Evolutionary conservation across 345 rosid genomes (phyloP).

Genomic region (Citrus mangshanensis): DNA sequence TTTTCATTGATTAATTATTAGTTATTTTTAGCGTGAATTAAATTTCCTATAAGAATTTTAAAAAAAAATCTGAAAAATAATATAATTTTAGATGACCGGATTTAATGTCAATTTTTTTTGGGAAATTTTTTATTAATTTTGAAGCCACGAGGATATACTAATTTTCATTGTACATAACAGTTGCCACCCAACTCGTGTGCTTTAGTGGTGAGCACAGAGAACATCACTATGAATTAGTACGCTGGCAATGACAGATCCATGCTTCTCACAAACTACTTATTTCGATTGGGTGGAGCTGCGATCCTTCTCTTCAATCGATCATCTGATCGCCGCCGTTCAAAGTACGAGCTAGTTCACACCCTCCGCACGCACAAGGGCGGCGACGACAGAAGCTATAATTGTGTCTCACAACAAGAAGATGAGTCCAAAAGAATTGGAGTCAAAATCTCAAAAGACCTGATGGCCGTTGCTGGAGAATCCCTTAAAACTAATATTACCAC

Average conservation of each 20-base stretch:
- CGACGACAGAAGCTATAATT: conserved; percentile 43
- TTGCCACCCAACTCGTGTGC: conserved; percentile 52
- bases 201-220: conserved; percentile 55
- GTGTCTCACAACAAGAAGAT: conserved; percentile 57
- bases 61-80: too few relatives aligned
- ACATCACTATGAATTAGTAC: conserved; percentile 46
- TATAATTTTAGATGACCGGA: background rate
- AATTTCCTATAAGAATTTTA: background rate
- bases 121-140: too few relatives aligned
- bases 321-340: conserved; percentile 34
- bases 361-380: conserved; percentile 60
- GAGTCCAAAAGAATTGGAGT: conserved; percentile 35
- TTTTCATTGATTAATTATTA: background rate
- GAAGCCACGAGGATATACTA: too few relatives aligned
- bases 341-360: conserved; percentile 54
- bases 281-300: conserved; percentile 54
- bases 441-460: conserved; percentile 55
- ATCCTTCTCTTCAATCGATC: conserved; percentile 50
- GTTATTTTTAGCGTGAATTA: background rate
- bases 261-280: conserved; percentile 57
- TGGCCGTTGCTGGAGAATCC: conserved; percentile 56
- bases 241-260: conserved; percentile 49
- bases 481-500: conserved; percentile 60
- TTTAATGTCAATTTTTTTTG: too few relatives aligned
- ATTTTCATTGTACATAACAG: conserved; percentile 13